phyloP scores from a whole-genome alignment of 768 basidiomycete genomes.

The Leccinum olivaceopallidum region DNA sequence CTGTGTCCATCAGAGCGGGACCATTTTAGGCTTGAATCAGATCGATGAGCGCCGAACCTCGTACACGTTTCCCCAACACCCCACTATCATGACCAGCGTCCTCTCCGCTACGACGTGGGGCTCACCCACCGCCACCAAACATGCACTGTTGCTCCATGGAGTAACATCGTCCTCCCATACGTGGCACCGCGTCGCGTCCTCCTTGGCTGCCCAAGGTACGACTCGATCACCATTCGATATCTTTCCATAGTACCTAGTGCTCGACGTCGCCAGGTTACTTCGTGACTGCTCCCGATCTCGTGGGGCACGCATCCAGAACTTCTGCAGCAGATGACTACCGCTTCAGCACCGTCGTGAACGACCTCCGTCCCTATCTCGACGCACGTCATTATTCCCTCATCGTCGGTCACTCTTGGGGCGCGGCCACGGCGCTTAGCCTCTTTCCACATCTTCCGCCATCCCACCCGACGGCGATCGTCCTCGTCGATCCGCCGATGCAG shows the following conservation, averaged over 20 bases:
- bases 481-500: constrained; percentile 22
- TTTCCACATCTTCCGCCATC: constrained; percentile 10
- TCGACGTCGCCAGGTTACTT: constrained; percentile 19
- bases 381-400: constrained; percentile 4
- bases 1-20: no score
- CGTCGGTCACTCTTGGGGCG: constrained; percentile 25
- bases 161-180: constrained; percentile 19
- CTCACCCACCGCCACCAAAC: constrained; percentile 21
- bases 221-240: neutral
- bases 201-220: constrained; percentile 20
- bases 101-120: constrained; percentile 26
- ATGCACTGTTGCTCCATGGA: constrained; percentile 30
- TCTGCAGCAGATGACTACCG: constrained; percentile 12
- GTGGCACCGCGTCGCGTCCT: constrained; percentile 20
- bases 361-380: constrained; percentile 22
- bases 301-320: constrained; percentile 18
- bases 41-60: neutral
- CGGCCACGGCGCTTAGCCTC: constrained; percentile 1
- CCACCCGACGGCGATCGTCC: constrained; percentile 15
- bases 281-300: constrained; percentile 25
- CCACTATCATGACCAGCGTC: constrained; percentile 14
- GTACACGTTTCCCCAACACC: neutral
- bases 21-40: no score
- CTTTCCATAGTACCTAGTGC: neutral
- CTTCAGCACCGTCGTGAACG: constrained; percentile 11